phyloP scores from a whole-genome alignment of 225 moss, liverwort and hornwort species.

The Polytrichum formosum region DNA sequence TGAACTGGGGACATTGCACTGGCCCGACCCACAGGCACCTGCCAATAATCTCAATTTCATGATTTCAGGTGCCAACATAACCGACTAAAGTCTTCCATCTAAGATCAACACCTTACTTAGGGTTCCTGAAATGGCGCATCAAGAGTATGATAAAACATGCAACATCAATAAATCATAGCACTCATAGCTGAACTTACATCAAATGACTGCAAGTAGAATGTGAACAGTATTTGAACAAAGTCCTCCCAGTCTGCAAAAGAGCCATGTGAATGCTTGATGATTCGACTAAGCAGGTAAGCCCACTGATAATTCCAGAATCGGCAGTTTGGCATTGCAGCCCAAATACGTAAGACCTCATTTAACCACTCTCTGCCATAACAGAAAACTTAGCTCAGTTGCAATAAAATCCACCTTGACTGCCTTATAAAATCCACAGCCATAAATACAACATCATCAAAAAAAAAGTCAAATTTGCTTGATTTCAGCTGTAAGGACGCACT shows the following conservation, averaged over 20 bases:
- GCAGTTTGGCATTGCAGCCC: conserved; percentile 91
- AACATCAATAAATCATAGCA: neutral
- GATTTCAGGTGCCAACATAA: conserved; percentile 20
- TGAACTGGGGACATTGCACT: conserved; percentile 92
- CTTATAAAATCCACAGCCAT: neutral
- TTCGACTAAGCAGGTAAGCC: conserved; percentile 77
- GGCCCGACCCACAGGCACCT: conserved; percentile 97
- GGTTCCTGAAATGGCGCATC: too few relatives aligned
- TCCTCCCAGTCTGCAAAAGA: conserved; percentile 76
- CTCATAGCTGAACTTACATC: conserved; percentile 52
- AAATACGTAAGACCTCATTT: conserved; percentile 65
- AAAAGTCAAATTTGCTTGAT: too few relatives aligned
- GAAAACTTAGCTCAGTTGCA: conserved; percentile 6
- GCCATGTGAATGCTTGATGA: conserved; percentile 67
- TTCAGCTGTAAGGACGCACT: conserved; percentile 25
- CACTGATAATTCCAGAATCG: conserved; percentile 96
- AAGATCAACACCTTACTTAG: neutral
- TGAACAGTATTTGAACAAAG: conserved; percentile 74
- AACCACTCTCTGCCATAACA: conserved; percentile 80
- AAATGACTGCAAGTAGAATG: conserved; percentile 88
- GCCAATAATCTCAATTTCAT: conserved; percentile 28
- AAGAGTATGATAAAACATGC: too few relatives aligned
- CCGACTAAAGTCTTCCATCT: neutral
- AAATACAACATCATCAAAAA: neutral
- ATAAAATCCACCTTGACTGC: too few relatives aligned